Evolutionary conservation across 2,329 filamentous ascomycete species (phyloP).

Genomic region (Neonectria neomacrospora): DNA sequence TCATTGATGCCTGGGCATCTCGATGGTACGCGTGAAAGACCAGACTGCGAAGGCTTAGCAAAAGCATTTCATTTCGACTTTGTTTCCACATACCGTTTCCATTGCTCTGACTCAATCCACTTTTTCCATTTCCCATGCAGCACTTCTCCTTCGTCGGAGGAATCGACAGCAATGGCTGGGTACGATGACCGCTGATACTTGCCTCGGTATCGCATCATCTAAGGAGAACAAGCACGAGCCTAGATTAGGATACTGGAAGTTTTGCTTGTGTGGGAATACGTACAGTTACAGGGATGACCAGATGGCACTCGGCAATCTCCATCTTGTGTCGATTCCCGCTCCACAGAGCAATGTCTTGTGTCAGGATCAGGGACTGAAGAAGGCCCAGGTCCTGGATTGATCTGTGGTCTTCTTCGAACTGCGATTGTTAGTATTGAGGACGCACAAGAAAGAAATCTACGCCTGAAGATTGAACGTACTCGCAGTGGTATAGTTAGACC

Average conservation of each 20-base stretch:
- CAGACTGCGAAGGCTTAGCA: slow-evolving; percentile 55
- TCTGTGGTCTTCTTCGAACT: slow-evolving; percentile 63
- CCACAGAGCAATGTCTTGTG: slow-evolving; percentile 64
- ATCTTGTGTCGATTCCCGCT: slow-evolving; percentile 66
- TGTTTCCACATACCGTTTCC: slow-evolving; percentile 64
- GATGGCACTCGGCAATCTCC: slow-evolving; percentile 65
- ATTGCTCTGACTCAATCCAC: slow-evolving; percentile 74
- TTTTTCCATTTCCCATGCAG: slow-evolving; percentile 73
- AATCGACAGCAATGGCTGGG: slow-evolving; percentile 59
- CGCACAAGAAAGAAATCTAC: not conserved
- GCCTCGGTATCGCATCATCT: slow-evolving; percentile 67
- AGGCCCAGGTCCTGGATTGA: slow-evolving; percentile 59
- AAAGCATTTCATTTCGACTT: not conserved
- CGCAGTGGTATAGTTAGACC: slow-evolving; percentile 47
- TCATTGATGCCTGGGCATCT: slow-evolving; percentile 75
- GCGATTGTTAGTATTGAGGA: slow-evolving; percentile 19
- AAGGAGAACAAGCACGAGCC: slow-evolving; percentile 29
- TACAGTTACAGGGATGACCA: slow-evolving; percentile 59
- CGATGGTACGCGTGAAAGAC: slow-evolving; percentile 73
- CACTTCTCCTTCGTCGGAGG: slow-evolving; percentile 64
- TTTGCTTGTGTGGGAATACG: slow-evolving; percentile 34
- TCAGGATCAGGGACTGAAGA: slow-evolving; percentile 60
- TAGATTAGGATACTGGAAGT: not conserved
- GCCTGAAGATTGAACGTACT: slow-evolving; percentile 36
- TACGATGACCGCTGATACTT: slow-evolving; percentile 68